These are phyloP conservation scores for Rhododendron molle DNA, from an alignment of 148 eudicot genomes.

Conservation along the genomic window DNA sequence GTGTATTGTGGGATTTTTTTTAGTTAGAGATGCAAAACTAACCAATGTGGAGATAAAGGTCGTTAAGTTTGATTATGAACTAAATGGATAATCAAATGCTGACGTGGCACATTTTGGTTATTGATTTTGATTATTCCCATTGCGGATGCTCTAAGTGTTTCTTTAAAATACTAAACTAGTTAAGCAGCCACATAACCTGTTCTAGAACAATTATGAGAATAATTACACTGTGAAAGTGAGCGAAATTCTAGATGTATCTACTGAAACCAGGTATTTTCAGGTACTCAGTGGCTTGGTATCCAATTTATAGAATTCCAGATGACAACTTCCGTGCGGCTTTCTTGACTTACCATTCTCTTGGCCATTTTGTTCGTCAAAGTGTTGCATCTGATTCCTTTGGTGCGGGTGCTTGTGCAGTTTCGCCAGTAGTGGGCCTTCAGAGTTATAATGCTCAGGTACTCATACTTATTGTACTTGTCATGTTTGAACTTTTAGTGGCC, in stretches of 20 bases:
- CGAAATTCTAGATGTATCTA: not conserved
- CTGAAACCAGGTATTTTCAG: constrained; percentile 21
- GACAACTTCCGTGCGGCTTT: constrained; percentile 53
- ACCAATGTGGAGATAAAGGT: too few species aligned
- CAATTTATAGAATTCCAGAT: constrained; percentile 54
- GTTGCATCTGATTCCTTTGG: constrained; percentile 11
- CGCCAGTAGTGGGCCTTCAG: constrained; percentile 50
- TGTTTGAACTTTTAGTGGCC: not conserved
- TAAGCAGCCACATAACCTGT: not conserved
- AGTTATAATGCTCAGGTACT: constrained; percentile 54
- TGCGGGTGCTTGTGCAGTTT: constrained; percentile 20
- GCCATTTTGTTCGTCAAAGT: constrained; percentile 30
- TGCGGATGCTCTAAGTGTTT: too few species aligned
- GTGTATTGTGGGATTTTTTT: too few species aligned
- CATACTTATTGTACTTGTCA: not conserved
- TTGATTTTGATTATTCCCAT: too few species aligned
- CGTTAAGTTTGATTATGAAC: too few species aligned
- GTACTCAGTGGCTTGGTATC: constrained; percentile 67
- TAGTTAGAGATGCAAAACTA: too few species aligned
- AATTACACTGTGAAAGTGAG: not conserved
- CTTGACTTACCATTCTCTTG: constrained; percentile 55
- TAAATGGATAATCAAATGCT: too few species aligned
- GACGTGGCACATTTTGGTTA: too few species aligned
- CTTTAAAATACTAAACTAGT: not conserved
- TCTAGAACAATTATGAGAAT: not conserved